Conservation (phyloP, 2,329 filamentous ascomycete genomes). For the Talaromyces sp. region DNA sequence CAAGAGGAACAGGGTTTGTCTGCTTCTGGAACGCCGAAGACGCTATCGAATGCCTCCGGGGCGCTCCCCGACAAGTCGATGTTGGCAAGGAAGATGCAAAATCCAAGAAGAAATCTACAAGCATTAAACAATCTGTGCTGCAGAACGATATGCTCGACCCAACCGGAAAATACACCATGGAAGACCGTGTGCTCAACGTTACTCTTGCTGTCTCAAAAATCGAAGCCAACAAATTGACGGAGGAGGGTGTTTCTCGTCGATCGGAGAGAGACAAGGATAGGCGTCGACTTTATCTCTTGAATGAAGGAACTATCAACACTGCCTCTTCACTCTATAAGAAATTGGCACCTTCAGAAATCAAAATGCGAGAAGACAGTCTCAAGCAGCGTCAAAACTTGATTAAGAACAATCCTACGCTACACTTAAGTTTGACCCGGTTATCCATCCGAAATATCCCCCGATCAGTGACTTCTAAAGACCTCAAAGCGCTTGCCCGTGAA, state of each 20-base stretch:
- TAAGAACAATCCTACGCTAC: conserved; percentile 82
- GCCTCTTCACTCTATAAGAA: conserved; percentile 73
- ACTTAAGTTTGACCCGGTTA: conserved; percentile 83
- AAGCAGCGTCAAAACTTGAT: conserved; percentile 87
- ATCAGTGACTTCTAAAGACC: conserved; percentile 75
- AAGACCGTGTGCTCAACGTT: conserved; percentile 81
- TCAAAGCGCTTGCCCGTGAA: conserved; percentile 86
- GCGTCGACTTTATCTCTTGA: conserved; percentile 79
- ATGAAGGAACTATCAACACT: conserved; percentile 77
- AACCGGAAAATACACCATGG: conserved; percentile 81
- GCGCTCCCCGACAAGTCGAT: conserved; percentile 60
- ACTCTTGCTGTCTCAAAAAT: conserved; percentile 79
- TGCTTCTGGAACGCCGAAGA: conserved; percentile 80
- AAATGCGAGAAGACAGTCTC: conserved; percentile 81
- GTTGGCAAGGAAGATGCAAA: conserved; percentile 42
- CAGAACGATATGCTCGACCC: conserved; percentile 81
- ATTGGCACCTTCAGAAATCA: conserved; percentile 74
- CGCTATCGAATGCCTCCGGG: conserved; percentile 70
- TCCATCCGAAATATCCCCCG: conserved; percentile 89
- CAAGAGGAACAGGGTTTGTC: conserved; percentile 90
- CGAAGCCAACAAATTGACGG: conserved; percentile 72
- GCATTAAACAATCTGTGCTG: conserved; percentile 73
- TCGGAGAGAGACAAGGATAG: conserved; percentile 79
- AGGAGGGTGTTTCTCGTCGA: conserved; percentile 61
- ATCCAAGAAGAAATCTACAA: conserved; percentile 39